A percentile compares a stretch with the other conserved stretches of the same genome.
Conservation (phyloP, 495 filamentous ascomycete genomes). For the Emericellopsis terricola region DNA sequence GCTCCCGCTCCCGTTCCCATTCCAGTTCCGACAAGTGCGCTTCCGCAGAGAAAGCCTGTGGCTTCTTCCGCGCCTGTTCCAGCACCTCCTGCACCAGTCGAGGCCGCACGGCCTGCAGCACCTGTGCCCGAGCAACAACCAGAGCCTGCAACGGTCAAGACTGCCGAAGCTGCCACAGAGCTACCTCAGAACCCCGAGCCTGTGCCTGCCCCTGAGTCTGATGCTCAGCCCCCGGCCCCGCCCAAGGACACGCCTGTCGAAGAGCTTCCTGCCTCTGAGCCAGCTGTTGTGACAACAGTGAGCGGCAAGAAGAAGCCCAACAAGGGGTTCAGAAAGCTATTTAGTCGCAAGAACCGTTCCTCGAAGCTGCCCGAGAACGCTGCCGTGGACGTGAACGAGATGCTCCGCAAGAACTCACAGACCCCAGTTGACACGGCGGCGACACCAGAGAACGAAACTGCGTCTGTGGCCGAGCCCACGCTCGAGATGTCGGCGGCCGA, state of each 20-base stretch:
- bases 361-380: constrained; percentile 32
- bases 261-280: neutral
- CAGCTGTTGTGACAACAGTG: neutral
- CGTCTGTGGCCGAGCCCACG: constrained; percentile 13
- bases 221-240: neutral
- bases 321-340: constrained; percentile 42
- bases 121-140: neutral
- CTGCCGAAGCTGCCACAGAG: no score
- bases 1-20: neutral
- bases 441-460: constrained; percentile 7
- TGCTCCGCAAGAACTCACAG: constrained; percentile 10
- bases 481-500: constrained; percentile 36
- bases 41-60: neutral
- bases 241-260: constrained; percentile 3
- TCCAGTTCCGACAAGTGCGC: no score
- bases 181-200: no score
- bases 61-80: neutral
- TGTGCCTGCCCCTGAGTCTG: neutral
- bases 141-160: no score
- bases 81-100: neutral
- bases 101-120: neutral
- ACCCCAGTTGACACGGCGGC: neutral
- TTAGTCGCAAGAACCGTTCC: constrained; percentile 36
- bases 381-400: constrained; percentile 18
- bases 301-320: constrained; percentile 25